Base-by-base conservation (phyloP, 1,284 basidiomycete species). In the Ganoderma meredithae region DNA sequence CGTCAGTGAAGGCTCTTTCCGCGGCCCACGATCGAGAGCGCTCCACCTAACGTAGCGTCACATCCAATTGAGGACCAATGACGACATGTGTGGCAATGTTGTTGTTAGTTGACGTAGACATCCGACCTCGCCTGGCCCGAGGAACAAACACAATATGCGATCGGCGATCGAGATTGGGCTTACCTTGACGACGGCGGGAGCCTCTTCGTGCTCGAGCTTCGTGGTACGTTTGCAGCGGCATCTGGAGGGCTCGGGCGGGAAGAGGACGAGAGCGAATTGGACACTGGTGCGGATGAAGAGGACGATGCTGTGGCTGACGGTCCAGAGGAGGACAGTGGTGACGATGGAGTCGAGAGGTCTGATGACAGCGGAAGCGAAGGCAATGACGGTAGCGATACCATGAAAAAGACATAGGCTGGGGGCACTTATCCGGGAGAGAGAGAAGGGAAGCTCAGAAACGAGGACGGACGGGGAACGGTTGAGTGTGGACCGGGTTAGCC, bases 71-170 rank as follows among this genome's bases (percentile, higher is more conserved):
- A 58, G 55, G 17, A 39, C 17, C 33, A 19, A 58, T 58, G 55
- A 58, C 55, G 55, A 58, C 55, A 58, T 58, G 55, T 58, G 55
- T 58, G 39, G 55, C 55, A 36, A 58, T 58, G 55, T 58, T 58
- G 55, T 58, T 39, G 33, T 40, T n/a, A n/a, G 39, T 60, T 39
- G 22, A 60, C 25, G 13, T 19, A 40, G 17, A 60, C 22, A 60
- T 58, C 56, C 36, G 36, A 58, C 31, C 8, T 39, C 56, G 56
- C n/a, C 36, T 22, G 17, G 55, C 27, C 56, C n/a, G 13, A 49
- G 27, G 27, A 27, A 47, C 44, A 8, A 49, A 49, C 47, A 49
- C 47, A 22, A 27, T 55, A 55, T 55, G 31, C 52, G 52, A 55
- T 55, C 52, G 27, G 52, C 52, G 52, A 55, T 55, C 52, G 52